Evolutionary conservation across 176 grass and related monocot species (phyloP), one percentile per base, ranked within the genome.

Genomic region (Carex scoparia): DNA sequence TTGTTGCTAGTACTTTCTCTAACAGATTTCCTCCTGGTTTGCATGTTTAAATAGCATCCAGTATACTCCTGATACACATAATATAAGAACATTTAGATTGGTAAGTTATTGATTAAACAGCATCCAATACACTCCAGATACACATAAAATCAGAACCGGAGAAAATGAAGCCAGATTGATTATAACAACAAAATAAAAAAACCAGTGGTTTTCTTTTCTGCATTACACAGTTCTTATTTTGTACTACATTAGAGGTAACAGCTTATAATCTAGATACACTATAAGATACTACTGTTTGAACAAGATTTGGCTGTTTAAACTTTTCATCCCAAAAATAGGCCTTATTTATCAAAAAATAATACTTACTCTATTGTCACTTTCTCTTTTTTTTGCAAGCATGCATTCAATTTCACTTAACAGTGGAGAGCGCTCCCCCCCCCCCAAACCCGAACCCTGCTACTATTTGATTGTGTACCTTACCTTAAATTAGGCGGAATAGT

Each of bases 11-110:
- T 83, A 69, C 61, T 66, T 67, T 83, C 81, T 63, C 42, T 69
- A 81, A 84, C 79, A 58, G 68, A 78, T 31, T 88, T 98, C 90
- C 84, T 98, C 69, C 95, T 86, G 75, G 91, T 95, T 84, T 90
- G 91, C 95, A 95, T 98, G 65, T 58, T 89, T 81, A 91, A 69
- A 44, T 53, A 78, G 82, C 65, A 75, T 40, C 65, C 35, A 69
- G 44, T 4, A 66, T 27, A 37, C 19, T 58, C 33, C 75, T 67
- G 65, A 69, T n/a, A 18, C 23, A 30, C 11, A 32, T 31, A 19
- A 31, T 55, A 76, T 32, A 5, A 70, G 35, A 70, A 70, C 35
- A 65, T 65, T 59, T 10, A 64, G 27, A 64, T 28, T 10, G 23
- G 19, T 31, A 10, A 31, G 5, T 19, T 64, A 64, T 28, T 64